Conservation (phyloP, 768 basidiomycete species). For the Baorangia bicolor region DNA sequence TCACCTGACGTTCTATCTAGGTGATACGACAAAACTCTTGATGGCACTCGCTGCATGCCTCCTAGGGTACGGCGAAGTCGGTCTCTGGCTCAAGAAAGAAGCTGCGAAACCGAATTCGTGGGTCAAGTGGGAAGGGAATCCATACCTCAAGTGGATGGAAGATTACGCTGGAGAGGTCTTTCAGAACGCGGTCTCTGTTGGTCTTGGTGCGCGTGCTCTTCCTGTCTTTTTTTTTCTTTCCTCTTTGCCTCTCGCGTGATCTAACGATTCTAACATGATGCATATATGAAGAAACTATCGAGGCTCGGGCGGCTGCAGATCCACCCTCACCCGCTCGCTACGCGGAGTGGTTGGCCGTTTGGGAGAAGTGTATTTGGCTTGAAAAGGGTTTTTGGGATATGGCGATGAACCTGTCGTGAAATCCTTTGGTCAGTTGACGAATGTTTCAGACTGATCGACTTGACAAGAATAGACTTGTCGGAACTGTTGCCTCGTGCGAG, state of each 20-base stretch:
- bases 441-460: not conserved
- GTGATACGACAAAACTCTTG: constrained; percentile 68
- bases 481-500: not conserved
- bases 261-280: not conserved
- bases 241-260: not conserved
- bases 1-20: constrained; percentile 31
- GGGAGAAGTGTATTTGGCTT: constrained; percentile 71
- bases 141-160: constrained; percentile 74
- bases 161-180: constrained; percentile 75
- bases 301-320: constrained; percentile 55
- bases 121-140: constrained; percentile 64
- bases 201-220: constrained; percentile 56
- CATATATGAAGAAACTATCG: constrained; percentile 61
- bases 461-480: not conserved
- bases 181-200: constrained; percentile 68
- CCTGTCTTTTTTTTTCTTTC: not conserved
- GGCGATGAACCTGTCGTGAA: constrained; percentile 38
- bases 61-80: constrained; percentile 91
- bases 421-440: not conserved
- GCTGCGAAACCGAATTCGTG: constrained; percentile 43
- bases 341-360: constrained; percentile 66
- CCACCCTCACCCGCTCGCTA: constrained; percentile 62
- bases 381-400: constrained; percentile 91
- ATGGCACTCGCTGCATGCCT: constrained; percentile 85
- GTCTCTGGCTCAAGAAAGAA: constrained; percentile 73